Conservation (phyloP, 352 stramenopile genomes). For the Globisporangium megalacanthum region DNA sequence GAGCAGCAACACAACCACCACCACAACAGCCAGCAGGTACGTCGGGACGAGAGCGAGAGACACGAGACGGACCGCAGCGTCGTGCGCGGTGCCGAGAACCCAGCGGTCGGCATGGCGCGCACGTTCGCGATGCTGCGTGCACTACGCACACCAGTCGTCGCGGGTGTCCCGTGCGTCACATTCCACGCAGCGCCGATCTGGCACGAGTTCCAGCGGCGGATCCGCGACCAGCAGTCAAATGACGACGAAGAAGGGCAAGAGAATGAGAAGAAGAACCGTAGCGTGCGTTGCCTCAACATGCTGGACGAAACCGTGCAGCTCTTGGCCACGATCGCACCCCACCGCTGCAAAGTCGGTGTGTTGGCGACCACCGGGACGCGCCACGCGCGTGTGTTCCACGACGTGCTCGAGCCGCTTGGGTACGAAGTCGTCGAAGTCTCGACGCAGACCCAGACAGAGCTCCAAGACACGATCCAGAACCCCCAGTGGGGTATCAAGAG, state of each 20-base stretch:
- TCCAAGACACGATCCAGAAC: constrained; percentile 50
- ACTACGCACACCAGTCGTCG: constrained; percentile 27
- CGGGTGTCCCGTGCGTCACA: constrained; percentile 42
- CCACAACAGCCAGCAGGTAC: not conserved
- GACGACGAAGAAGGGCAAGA: not conserved
- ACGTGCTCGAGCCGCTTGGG: constrained; percentile 34
- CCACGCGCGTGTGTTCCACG: constrained; percentile 26
- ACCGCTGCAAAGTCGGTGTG: constrained; percentile 23
- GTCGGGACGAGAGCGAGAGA: not conserved
- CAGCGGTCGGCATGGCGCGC: constrained; percentile 38
- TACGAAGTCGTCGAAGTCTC: constrained; percentile 35
- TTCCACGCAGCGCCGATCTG: constrained; percentile 47
- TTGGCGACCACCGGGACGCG: constrained; percentile 44
- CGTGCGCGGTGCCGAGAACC: constrained; percentile 23
- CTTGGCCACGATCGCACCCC: constrained; percentile 22
- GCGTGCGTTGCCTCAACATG: constrained; percentile 36
- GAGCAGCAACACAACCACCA: not conserved
- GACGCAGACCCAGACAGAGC: constrained; percentile 22
- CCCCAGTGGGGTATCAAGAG: constrained; percentile 54
- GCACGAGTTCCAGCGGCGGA: constrained; percentile 26
- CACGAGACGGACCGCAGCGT: not conserved
- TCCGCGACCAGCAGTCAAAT: not conserved
- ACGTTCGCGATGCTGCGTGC: constrained; percentile 34
- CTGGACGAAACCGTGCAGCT: constrained; percentile 35
- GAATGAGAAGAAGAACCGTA: not conserved